Evolutionary conservation across 2,329 filamentous ascomycete genomes (phyloP), one percentile per base, ranked within the genome.

Genomic region (Colletotrichum gigasporum): DNA sequence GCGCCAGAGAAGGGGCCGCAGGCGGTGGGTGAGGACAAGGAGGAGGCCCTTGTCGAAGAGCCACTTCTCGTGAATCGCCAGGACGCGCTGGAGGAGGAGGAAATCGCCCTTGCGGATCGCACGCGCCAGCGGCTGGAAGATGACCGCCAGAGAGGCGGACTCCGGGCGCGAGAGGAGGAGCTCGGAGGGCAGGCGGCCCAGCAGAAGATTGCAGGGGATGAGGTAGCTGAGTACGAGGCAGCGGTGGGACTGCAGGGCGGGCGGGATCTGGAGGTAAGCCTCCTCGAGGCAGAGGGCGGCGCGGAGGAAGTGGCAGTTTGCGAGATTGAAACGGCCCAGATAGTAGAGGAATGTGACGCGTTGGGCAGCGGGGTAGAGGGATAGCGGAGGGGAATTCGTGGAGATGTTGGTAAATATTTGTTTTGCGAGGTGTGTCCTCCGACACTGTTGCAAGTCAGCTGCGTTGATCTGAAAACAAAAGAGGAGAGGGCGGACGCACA

Each of bases 281-380:
- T 90, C 85, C 71, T 96, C 87, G 6, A 97, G 82, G 34, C 91
- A 93, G 50, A 88, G 82, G 54, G 90, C 87, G 0, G 94, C 93
- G 24, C 91, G 89, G 66, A 87, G 88, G 76, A 93, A 97, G 73
- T 97, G 90, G 69, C 89, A 91, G 75, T 93, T 94, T 67, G 92
- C 89, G 75, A 97, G 93, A 72, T 94, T 89, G 78, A 95, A 97
- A 63, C 94, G 90, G 16, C 95, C 95, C 5, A 98, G 89, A 74
- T 97, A 97, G 80, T 97, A 97, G 12, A 98, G 89, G 71, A 94
- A 98, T 3, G 94, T 97, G 52, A 97, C 93, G 50, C 94, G 88
- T 74, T 98, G 92, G 5, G 91, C 87, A 20, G 92, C 93, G 2
- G 94, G 93, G 72, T 96, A 98, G 53, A 92, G 86, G 2, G 87